Base-by-base conservation (phyloP, 2,329 filamentous ascomycete genomes). In the Coniochaeta sp. region DNA sequence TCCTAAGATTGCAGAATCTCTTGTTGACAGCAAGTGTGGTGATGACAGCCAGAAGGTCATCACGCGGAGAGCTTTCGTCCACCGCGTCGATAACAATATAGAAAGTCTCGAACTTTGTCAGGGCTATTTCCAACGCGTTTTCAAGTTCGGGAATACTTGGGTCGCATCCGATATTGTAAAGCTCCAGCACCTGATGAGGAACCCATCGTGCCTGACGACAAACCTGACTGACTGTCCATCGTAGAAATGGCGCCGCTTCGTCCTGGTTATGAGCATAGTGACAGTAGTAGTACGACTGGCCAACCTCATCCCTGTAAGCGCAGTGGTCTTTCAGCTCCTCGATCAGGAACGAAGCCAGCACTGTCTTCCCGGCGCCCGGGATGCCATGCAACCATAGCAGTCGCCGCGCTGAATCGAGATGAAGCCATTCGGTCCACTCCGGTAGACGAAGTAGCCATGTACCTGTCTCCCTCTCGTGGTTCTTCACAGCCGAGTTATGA, bases 281-380 rank as follows among this genome's bases (percentile, higher is more conserved):
- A 32, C 66, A 68, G 55, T 67, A 67, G 57, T 66, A 68, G 32
- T 65, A 67, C 4, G 59, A 58, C 26, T 30, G 26, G 30, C 26
- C 52, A 14, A 55, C 30, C 26, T 55, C 24, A 64, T 61, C 50
- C 62, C 38, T 59, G 2, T 62, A 44, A 8, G 28, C 40, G 57
- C 66, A 68, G 32, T 58, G 58, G 1, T 12, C 38, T 0, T 63
- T 65, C 19, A 64, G 55, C 12, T 56, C 50, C 32, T 71, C 67
- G 44, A 70, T 65, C n/a, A 70, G 60, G 24, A 63, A 69, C 12
- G 67, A 70, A 16, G 68, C 68, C 3, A 71, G 61, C 8, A 70
- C 67, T 16, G 68, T 70, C 61, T 71, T 71, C 9, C 69, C 68
- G 16, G 66, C 63, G 2, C 69, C 69, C 4, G 66, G 66, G 7